Base-by-base conservation (phyloP, 805 yeast genomes). In the Starmerella bombicola region DNA sequence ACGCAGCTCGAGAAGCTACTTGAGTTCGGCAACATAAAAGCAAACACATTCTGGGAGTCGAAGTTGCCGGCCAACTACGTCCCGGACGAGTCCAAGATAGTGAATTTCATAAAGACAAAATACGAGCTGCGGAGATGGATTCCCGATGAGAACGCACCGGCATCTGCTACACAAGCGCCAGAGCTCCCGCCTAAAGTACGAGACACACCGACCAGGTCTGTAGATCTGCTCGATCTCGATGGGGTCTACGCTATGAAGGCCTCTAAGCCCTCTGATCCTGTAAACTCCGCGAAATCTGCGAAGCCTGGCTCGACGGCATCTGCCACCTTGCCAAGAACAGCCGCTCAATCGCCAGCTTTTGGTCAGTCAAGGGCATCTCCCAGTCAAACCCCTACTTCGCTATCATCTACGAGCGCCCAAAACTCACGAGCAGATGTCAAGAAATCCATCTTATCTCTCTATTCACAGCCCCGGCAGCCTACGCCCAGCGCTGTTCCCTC, bases 121-220 rank as follows among this genome's bases (percentile, higher is more conserved):
- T 91, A 91, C 59, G 96, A 85, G 51, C 58, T 79, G 63, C 83
- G 78, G 61, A 80, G 86, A 55, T 91, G 98, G 98, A 76, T 71
- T 2, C 65, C 76, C n/a, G 46, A 33, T 17, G 50, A 46, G 30
- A 25, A 32, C 25, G 39, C 42, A 8, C 38, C 45, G n/a, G 54
- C 56, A 12, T 40, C 47, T 21, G 43, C 55, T 2, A 10, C 28
- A 24, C 9, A 24, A 13, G 30, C 32, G 23, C 15, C 31, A 8
- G 8, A 21, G 17, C 12, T 9, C 17, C 29, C 33, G 19, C 34
- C 45, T 3, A 20, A 29, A n/a, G 18, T 30, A 13, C 34, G 33
- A 16, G 24, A 24, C n/a, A 13, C 40, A 16, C 33, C 44, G 18
- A 47, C 37, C 6, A 35, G 40, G 19, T 41, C 47, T 5, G 33